Percentiles rank a stretch among this genome's conserved stretches.
These are phyloP conservation scores for Lepidium africanum DNA, from an alignment of 345 rosid genomes.

Conservation along the genomic window DNA sequence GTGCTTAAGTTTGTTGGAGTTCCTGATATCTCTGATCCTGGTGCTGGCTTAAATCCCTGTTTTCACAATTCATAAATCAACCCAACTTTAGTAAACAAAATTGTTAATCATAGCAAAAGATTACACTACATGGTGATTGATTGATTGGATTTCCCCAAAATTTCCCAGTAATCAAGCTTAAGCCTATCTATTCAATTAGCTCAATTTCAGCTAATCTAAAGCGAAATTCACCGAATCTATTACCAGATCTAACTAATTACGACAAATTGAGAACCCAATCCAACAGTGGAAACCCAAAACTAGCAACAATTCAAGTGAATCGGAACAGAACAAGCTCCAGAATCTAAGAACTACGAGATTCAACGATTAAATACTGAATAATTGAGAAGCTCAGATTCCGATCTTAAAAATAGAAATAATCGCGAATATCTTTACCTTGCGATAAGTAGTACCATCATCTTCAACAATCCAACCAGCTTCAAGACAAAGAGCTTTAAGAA, in stretches of 20 bases:
- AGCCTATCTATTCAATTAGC: background rate
- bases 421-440: constrained; percentile 42
- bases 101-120: background rate
- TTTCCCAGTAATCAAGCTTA: background rate
- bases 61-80: background rate
- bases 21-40: constrained; percentile 35
- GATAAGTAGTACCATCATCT: constrained; percentile 89
- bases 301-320: background rate
- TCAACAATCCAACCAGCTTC: constrained; percentile 97
- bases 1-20: constrained; percentile 51
- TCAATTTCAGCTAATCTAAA: background rate
- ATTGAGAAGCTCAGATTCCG: background rate
- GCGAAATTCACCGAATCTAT: background rate
- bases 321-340: background rate
- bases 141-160: background rate
- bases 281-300: constrained; percentile 10
- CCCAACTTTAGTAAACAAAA: background rate
- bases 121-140: background rate
- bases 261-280: background rate
- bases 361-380: background rate
- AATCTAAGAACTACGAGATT: background rate
- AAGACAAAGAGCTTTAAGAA: constrained; percentile 76
- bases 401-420: background rate
- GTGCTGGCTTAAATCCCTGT: constrained; percentile 76
- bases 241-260: background rate